Base-by-base conservation (phyloP, 345 rosid genomes). In the Triadica sebifera region DNA sequence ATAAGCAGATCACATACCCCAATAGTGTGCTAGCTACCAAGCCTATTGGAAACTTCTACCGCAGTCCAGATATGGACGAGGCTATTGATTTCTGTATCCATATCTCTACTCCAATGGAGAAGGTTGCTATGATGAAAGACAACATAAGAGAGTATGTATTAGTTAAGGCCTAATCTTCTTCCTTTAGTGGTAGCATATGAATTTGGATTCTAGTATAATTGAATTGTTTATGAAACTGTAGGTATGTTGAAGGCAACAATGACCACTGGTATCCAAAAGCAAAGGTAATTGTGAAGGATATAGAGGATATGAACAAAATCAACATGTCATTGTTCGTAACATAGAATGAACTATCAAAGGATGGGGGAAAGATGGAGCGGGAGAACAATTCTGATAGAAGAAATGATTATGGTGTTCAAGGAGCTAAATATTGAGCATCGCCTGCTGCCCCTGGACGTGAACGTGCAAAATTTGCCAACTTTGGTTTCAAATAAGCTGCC, bases 281-380 rank as follows among this genome's bases (percentile, higher is more conserved):
- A 1, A 1, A 12, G 47, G 55, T 88, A 71, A 9, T 75, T 5
- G 72, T 85, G 64, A 77, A 4, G 46, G 84, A 82, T 46, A 68
- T 88, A 12, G 88, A 86, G 69, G 88, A 88, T 68, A 88, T 88
- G 89, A 86, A 83, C 82, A 86, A 50, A 60, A 50, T 88, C 69
- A 79, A 75, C 58, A 77, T 88, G 70, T 17, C 22, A 3, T 8
- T 84, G 17, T 34, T 55, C 17, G 51, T 71, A 6, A 19, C 1
- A 88, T 72, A 77, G 41, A 61, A n/a, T 66, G 72, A 86, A 85
- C 78, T 77, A 75, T 65, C 82, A 83, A 63, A 62, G 85, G 34
- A 60, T 56, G 69, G 63, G 20, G 17, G 80, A 71, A 74, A 84
- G 85, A 80, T 61, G 17, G 69, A 11, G 0, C 1, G 75, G 85